Evolutionary conservation across 768 basidiomycete genomes (phyloP).

Genomic region (Rhizopogon salebrosus): DNA sequence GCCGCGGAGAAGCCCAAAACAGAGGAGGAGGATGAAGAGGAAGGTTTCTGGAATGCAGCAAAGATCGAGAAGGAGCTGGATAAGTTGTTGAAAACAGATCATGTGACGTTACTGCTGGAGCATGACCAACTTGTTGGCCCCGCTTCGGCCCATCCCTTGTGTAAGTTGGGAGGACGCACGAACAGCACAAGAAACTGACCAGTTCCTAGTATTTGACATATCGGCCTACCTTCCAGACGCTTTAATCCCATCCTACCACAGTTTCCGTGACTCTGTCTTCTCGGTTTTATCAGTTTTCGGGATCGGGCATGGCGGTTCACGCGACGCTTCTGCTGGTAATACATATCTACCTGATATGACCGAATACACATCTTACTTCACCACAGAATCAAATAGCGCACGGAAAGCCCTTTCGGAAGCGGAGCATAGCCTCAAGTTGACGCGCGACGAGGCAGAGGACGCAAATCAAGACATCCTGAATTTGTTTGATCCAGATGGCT

Average conservation of each 20-base stretch:
- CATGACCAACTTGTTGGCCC: slow-evolving; percentile 66
- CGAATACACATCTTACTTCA: slow-evolving; percentile 1
- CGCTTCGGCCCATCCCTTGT: slow-evolving; percentile 40
- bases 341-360: not conserved
- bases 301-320: slow-evolving; percentile 36
- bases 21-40: slow-evolving; percentile 48
- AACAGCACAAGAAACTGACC: not conserved
- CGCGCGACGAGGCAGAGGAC: slow-evolving; percentile 47
- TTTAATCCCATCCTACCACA: slow-evolving; percentile 67
- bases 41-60: slow-evolving; percentile 55
- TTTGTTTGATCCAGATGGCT: slow-evolving; percentile 61
- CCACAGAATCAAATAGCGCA: slow-evolving; percentile 54
- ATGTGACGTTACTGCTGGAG: slow-evolving; percentile 68
- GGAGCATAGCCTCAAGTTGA: slow-evolving; percentile 49
- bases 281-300: slow-evolving; percentile 64
- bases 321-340: slow-evolving; percentile 37
- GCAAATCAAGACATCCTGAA: slow-evolving; percentile 56
- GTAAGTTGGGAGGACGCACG: slow-evolving; percentile 38
- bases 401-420: slow-evolving; percentile 60
- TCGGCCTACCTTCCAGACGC: slow-evolving; percentile 83
- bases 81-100: slow-evolving; percentile 55
- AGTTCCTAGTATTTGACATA: slow-evolving; percentile 64
- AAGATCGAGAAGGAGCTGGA: slow-evolving; percentile 57
- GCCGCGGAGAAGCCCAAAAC: slow-evolving; percentile 9
- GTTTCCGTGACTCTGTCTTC: slow-evolving; percentile 53